Evolutionary conservation across 1,139 yeast species (phyloP), one percentile per base, ranked within the genome.

Genomic region (Torulaspora pretoriensis): DNA sequence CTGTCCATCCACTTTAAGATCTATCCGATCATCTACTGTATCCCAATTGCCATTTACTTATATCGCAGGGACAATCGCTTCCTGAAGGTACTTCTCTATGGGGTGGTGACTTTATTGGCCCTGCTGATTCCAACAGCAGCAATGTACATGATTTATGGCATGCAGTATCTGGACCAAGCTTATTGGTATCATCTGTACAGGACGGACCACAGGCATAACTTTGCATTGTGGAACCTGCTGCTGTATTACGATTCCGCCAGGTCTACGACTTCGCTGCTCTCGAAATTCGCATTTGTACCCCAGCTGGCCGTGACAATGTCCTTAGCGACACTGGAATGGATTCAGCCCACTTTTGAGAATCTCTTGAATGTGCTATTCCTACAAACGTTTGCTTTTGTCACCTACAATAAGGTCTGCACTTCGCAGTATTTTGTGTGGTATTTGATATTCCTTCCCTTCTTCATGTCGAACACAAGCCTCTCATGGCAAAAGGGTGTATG

Each of bases 371-470:
- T 89, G 16, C 65, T 88, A 52, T 87, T 90, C 60, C 63, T 89
- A n/a, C 97, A 90, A 65, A 92, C 98, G 1, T 83, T 88, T 64
- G 77, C 88, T 24, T 92, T 92, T 68, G 96, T 90, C 28, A 74
- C 94, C 1, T 88, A 83, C 68, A 92, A 92, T 70, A 92, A 92
- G 67, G 97, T 92, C 28, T 85, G 95, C 58, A 92, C 98, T 0
- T 87, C 96, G 1, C 94, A 83, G 60, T 92, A 92, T 65, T 92
- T 92, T 64, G 80, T 90, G 55, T 92, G 98, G 97, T 89, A 83
- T 63, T 69, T 92, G 59, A 87, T 89, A 12, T 78, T 89, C 55
- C 66, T 89, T 38, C 97, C 97, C 1, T 78, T 86, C 45, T 81
- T 72, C 59, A 62, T 85, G 13, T 70, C 80, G 1, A 61, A 66